Percentiles rank a stretch among this genome's conserved stretches.
These are phyloP conservation scores for Exophiala dermatitidis DNA, from an alignment of 2,329 filamentous ascomycete species.

Conservation along the genomic window DNA sequence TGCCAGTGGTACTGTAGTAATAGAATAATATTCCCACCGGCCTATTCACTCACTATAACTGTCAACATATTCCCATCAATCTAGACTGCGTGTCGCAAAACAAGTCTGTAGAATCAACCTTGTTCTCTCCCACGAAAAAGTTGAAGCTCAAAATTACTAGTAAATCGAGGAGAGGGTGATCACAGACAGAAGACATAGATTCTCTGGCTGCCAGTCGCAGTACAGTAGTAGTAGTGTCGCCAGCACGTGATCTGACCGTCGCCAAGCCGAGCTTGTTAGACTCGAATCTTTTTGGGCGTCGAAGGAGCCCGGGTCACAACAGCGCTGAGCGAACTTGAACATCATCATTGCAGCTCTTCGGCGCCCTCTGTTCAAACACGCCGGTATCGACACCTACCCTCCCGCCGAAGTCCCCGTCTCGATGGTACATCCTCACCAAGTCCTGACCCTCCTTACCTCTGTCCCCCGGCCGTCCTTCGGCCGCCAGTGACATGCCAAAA, in stretches of 20 bases:
- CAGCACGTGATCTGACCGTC: not conserved
- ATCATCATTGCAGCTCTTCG: not conserved
- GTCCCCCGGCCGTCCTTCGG: constrained; percentile 6
- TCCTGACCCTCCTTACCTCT: constrained; percentile 28
- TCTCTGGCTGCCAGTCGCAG: too few species aligned
- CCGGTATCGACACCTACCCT: not conserved
- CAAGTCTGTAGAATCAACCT: too few species aligned
- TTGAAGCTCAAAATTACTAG: too few species aligned
- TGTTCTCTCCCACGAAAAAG: too few species aligned
- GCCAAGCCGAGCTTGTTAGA: constrained; percentile 1
- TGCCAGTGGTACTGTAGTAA: too few species aligned
- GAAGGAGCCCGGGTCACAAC: not conserved
- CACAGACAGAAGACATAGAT: too few species aligned
- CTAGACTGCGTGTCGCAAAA: too few species aligned
- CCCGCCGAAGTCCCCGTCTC: constrained; percentile 14
- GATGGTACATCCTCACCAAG: constrained; percentile 13
- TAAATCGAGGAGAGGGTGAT: too few species aligned
- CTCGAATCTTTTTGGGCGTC: constrained; percentile 8
- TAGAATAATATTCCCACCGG: too few species aligned
- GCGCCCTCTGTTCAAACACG: not conserved
- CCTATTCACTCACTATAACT: too few species aligned
- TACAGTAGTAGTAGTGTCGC: too few species aligned
- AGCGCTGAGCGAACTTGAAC: not conserved
- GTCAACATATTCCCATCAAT: too few species aligned
- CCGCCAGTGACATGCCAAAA: constrained; percentile 25